Conservation (phyloP, 2,329 filamentous ascomycete genomes). For the Tolypocladium capitatum region DNA sequence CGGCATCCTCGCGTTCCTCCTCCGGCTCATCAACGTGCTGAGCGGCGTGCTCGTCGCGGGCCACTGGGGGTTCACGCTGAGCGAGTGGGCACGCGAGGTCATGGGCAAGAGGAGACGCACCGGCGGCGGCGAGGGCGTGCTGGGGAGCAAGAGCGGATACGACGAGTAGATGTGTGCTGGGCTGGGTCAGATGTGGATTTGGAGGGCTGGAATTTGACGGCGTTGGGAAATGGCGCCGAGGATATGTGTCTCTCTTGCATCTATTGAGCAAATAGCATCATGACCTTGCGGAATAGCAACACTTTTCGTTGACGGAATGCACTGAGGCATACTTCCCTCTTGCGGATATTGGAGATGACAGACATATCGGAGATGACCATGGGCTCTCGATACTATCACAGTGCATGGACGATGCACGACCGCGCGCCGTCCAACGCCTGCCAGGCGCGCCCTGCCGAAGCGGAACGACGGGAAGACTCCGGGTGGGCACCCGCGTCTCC, state of each 20-base stretch:
- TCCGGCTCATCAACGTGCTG: conserved; percentile 82
- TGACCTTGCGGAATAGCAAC: too few species aligned
- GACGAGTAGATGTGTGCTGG: conserved; percentile 5
- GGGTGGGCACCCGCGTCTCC: too few species aligned
- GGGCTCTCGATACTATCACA: neutral
- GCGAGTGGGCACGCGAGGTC: conserved; percentile 55
- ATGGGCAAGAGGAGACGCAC: conserved; percentile 34
- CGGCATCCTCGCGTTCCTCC: conserved; percentile 57
- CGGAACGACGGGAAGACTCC: too few species aligned
- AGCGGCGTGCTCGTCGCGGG: conserved; percentile 85
- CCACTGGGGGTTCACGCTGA: conserved; percentile 82
- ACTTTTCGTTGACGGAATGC: too few species aligned
- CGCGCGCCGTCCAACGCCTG: too few species aligned
- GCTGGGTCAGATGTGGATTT: neutral
- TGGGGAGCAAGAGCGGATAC: conserved; percentile 32
- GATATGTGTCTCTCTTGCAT: neutral
- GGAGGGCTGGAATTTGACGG: neutral
- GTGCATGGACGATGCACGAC: neutral
- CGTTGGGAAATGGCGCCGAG: neutral
- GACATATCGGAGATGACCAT: neutral
- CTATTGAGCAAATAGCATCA: neutral
- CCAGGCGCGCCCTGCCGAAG: too few species aligned
- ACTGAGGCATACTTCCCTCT: too few species aligned
- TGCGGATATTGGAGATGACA: neutral
- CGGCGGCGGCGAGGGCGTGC: conserved; percentile 32